Evolutionary conservation across 164 flowering plant genomes (phyloP).

Genomic region (Magnolia sinica): DNA sequence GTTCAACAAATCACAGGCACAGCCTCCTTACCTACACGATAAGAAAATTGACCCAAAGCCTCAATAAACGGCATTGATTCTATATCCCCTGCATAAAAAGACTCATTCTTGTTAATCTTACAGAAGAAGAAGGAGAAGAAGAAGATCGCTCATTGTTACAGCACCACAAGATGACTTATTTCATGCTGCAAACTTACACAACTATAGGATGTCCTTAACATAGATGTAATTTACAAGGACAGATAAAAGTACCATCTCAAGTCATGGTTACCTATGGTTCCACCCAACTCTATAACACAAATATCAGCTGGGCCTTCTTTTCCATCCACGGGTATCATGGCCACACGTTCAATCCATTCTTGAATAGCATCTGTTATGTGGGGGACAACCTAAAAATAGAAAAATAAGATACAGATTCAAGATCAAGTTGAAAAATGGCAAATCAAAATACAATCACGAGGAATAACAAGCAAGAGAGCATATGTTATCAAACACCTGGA

Average conservation of each 20-base stretch:
- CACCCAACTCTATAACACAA: constrained; percentile 95
- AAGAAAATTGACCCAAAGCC: constrained; percentile 90
- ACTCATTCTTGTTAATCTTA: not conserved
- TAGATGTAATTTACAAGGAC: not conserved
- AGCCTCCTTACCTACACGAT: constrained; percentile 65
- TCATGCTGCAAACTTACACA: not conserved
- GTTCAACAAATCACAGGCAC: not conserved
- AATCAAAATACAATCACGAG: not conserved
- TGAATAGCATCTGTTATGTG: constrained; percentile 94
- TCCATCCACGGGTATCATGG: constrained; percentile 90
- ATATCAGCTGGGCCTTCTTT: constrained; percentile 91
- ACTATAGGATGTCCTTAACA: not conserved
- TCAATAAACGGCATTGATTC: constrained; percentile 95
- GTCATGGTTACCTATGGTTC: constrained; percentile 68
- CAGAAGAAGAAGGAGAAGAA: not conserved
- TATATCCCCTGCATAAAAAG: constrained; percentile 72
- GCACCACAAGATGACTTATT: not conserved
- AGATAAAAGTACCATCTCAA: not conserved
- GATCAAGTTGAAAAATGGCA: not conserved
- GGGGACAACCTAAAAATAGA: constrained; percentile 66
- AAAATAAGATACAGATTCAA: not conserved
- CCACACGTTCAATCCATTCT: constrained; percentile 92
- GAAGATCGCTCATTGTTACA: not conserved
- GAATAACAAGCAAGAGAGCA: not conserved
- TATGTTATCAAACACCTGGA: constrained; percentile 55